Evolutionary conservation across 306 rosid species (phyloP), one percentile per base, ranked within the genome.

Genomic region (Glycine latifolia): DNA sequence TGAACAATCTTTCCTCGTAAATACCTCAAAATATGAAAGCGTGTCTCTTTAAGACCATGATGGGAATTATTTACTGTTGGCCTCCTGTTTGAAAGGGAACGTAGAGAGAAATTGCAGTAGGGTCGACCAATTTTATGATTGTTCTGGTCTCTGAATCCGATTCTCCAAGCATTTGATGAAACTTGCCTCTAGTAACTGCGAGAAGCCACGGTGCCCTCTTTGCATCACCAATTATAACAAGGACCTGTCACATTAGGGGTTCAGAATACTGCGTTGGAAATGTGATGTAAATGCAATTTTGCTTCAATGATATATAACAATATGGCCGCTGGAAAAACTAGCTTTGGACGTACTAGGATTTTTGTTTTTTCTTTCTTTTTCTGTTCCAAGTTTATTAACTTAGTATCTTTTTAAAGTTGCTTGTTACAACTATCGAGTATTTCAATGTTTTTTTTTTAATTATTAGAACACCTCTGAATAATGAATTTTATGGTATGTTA

Each of bases 201-300:
- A 48, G 55, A 80, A 80, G 6, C 35, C 70, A 20, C 15, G 52
- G 4, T 77, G n/a, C 52, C 79, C 74, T 41, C 70, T 41, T 13
- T 6, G 12, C 37, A 44, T 39, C 31, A 10, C 76, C 85, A 76
- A 76, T 85, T 60, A 84, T 69, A 49, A 76, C 75, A n/a, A 75
- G 20, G 79, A 70, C 60, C 20, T n/a, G 80, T 85, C 77, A 77
- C 73, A 72, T 76, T 83, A 77, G 8, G 8, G 14, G 16, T 8
- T 0, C 67, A 52, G 8, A 61, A 17, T 63, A 71, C 49, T 71
- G 76, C 76, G 54, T 11, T 11, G 3, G 59, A 80, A 83, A 63
- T 72, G 39, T 49, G 14, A 16, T 11, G 81, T 26, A 26, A 26
- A 26, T 26, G 31, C 31, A 26, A 26, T 26, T 26, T 72, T 67